Evolutionary conservation across 2,329 filamentous ascomycete species (phyloP).

Genomic region (Stagonosporopsis rhizophila): DNA sequence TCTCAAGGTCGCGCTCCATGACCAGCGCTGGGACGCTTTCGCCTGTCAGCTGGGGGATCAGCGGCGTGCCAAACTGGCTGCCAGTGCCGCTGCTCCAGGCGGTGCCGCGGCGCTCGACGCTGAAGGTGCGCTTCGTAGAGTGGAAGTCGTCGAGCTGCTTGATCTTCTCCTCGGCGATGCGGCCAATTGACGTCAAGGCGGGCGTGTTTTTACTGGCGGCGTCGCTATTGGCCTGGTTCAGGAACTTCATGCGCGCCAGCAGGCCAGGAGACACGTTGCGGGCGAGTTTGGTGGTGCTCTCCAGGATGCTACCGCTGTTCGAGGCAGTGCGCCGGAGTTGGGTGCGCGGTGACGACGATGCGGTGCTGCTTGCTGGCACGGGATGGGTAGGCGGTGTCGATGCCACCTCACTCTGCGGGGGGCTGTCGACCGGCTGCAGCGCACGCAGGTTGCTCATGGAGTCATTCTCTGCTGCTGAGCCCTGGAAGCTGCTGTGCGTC

Average conservation of each 20-base stretch:
- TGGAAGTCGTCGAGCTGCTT: conserved; percentile 73
- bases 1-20: conserved; percentile 52
- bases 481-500: conserved; percentile 28
- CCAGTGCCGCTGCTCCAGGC: conserved; percentile 71
- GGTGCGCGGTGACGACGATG: conserved; percentile 24
- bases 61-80: conserved; percentile 37
- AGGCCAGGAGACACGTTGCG: conserved; percentile 53
- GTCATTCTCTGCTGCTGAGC: conserved; percentile 30
- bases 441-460: conserved; percentile 34
- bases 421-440: conserved; percentile 30
- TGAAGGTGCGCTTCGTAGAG: conserved; percentile 58
- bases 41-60: conserved; percentile 46
- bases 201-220: conserved; percentile 44
- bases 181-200: conserved; percentile 59
- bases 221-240: conserved; percentile 49
- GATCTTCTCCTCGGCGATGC: conserved; percentile 74
- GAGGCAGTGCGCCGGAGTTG: conserved; percentile 20
- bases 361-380: conserved; percentile 30
- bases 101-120: conserved; percentile 70
- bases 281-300: conserved; percentile 42
- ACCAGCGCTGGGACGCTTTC: conserved; percentile 47
- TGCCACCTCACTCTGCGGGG: conserved; percentile 27
- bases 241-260: conserved; percentile 53
- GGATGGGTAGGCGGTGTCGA: conserved; percentile 16
- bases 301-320: conserved; percentile 20